Conservation (phyloP, 208 protist genomes). For the Jaenimonas drosophilae region DNA sequence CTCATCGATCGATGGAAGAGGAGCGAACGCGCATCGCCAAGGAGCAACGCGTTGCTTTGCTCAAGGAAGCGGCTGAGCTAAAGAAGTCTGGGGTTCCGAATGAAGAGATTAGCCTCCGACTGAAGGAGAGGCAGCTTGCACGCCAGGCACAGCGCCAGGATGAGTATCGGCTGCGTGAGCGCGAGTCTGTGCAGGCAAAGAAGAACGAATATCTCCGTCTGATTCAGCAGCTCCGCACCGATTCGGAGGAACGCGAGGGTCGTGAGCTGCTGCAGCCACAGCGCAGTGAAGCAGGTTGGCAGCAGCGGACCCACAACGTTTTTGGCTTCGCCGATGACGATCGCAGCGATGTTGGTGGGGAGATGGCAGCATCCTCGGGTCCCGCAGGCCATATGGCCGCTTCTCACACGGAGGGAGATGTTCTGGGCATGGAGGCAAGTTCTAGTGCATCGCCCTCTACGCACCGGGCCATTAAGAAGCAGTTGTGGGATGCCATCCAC, state of each 20-base stretch:
- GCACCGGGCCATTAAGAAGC: conserved; percentile 11
- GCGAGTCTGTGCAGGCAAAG: conserved; percentile 29
- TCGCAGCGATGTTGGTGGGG: not conserved
- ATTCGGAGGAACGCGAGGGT: conserved; percentile 69
- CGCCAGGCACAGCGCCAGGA: conserved; percentile 44
- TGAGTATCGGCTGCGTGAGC: conserved; percentile 62
- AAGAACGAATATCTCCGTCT: conserved; percentile 47
- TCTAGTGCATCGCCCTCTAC: not conserved
- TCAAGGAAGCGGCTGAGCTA: conserved; percentile 58
- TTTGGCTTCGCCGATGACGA: not conserved
- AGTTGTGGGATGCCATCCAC: conserved; percentile 50
- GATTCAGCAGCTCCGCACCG: conserved; percentile 52
- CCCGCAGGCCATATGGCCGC: not conserved
- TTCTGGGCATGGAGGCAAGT: not conserved
- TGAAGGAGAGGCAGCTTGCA: conserved; percentile 51
- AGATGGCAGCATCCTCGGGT: not conserved
- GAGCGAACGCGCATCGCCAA: conserved; percentile 25
- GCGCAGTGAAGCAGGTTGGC: conserved; percentile 1
- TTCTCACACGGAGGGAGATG: not conserved
- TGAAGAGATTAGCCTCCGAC: conserved; percentile 18
- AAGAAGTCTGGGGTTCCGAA: conserved; percentile 29
- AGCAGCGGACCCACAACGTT: no score
- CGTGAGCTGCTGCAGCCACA: conserved; percentile 35
- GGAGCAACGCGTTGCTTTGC: conserved; percentile 31
- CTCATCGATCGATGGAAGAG: conserved; percentile 54